These are phyloP conservation scores for Exophiala mesophila DNA, from an alignment of 2,329 filamentous ascomycete genomes.

Conservation along the genomic window DNA sequence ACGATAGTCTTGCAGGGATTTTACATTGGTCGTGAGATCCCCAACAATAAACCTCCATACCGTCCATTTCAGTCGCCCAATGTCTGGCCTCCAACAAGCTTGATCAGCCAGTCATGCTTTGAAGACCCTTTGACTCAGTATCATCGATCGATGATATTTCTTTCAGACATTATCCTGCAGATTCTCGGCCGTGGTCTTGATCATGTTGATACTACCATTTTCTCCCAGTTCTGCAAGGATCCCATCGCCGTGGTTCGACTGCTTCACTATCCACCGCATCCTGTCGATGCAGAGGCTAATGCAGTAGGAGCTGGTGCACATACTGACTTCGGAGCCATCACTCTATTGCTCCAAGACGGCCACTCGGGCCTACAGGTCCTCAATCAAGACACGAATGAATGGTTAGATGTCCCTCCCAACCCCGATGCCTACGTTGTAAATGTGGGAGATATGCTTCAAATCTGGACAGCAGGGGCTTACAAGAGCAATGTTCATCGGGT, in stretches of 20 bases:
- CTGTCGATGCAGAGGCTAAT: constrained; percentile 8
- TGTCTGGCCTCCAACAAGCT: constrained; percentile 36
- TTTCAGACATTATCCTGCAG: constrained; percentile 20
- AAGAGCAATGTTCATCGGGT: constrained; percentile 30
- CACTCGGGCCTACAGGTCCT: constrained; percentile 28
- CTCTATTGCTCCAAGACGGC: constrained; percentile 30
- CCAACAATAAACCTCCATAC: constrained; percentile 35
- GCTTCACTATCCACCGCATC: constrained; percentile 48
- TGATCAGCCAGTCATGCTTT: constrained; percentile 39
- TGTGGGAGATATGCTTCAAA: constrained; percentile 8
- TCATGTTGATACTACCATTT: constrained; percentile 29
- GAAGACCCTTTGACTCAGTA: constrained; percentile 29
- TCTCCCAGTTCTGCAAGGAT: constrained; percentile 42
- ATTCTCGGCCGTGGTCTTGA: constrained; percentile 26
- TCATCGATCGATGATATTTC: constrained; percentile 20
- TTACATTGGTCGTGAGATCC: constrained; percentile 40
- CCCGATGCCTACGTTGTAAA: constrained; percentile 36
- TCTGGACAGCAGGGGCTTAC: constrained; percentile 44
- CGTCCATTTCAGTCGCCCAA: constrained; percentile 40
- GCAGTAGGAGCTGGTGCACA: constrained; percentile 30
- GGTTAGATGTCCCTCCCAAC: constrained; percentile 30
- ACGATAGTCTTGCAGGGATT: constrained; percentile 29
- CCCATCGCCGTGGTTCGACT: constrained; percentile 44
- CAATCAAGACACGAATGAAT: constrained; percentile 26
- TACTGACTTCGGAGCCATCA: constrained; percentile 32